Evolutionary conservation across 306 rosid genomes (phyloP), one percentile per base, ranked within the genome.

Genomic region (Glycine latifolia): DNA sequence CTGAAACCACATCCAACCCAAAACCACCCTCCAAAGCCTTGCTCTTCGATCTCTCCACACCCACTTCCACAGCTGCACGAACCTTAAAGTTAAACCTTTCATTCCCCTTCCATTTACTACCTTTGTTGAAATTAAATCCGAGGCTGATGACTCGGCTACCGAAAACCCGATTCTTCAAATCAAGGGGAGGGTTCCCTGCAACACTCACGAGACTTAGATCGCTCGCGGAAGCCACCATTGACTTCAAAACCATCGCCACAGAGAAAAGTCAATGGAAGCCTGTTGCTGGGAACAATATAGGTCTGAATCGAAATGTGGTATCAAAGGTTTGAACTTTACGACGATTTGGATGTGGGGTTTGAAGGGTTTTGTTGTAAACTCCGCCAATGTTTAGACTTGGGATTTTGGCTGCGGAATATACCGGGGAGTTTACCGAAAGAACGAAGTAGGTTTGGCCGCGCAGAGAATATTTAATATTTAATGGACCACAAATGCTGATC

Each of bases 1-100:
- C 98, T 15, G 92, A 88, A 53, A 92, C 97, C 54, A 85, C 86
- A 48, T 94, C 97, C 79, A 94, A 73, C 83, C 86, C 93, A 71
- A 91, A 79, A 56, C 11, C 71, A 48, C 84, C 87, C 71, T 84
- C 89, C 70, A 84, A 87, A 52, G 67, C 77, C 82, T 56, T 8
- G 11, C 87, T 77, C 78, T 80, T 83, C 1, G 81, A 35, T 0
- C n/a, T 81, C 76, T 87, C 89, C 79, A 91, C 88, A 84, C 79
- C 88, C 83, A 89, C 73, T 41, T 87, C 85, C 46, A 84, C 83
- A 26, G 75, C 71, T 11, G 97, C 93, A 70, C 78, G 71, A 62
- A 82, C 88, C 83, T 87, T 83, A 33, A 65, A 65, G 48, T 14
- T 14, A 12, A 39, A 15, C 73, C 88, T 84, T 43, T 72, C 55